These are phyloP conservation scores for Aspergillus proliferans DNA, from an alignment of 2,329 filamentous ascomycete species.

Conservation along the genomic window DNA sequence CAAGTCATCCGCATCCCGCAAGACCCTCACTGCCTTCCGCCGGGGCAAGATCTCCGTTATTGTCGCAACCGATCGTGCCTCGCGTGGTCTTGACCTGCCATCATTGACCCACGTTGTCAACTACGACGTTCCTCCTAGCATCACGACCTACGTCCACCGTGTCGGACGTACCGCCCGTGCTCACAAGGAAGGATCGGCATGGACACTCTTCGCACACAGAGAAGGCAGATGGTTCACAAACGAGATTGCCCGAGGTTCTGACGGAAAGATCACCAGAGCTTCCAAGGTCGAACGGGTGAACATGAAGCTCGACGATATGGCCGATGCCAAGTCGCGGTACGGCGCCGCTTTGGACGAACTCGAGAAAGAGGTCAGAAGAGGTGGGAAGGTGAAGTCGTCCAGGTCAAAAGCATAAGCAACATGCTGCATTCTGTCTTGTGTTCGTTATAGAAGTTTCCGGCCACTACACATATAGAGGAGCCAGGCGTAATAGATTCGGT, in stretches of 20 bases:
- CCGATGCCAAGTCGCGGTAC: constrained; percentile 27
- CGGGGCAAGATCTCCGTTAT: constrained; percentile 62
- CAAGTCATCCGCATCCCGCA: constrained; percentile 63
- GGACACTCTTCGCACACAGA: constrained; percentile 75
- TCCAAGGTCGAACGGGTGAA: constrained; percentile 24
- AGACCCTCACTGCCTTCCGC: constrained; percentile 62
- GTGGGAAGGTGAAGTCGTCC: constrained; percentile 7
- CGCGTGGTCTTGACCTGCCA: constrained; percentile 78
- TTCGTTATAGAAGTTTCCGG: no score
- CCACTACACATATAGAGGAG: no score
- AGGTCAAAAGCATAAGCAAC: constrained; percentile 1
- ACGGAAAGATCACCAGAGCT: constrained; percentile 28
- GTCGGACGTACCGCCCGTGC: constrained; percentile 87
- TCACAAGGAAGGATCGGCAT: constrained; percentile 67
- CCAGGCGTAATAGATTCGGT: no score
- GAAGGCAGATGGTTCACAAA: constrained; percentile 93
- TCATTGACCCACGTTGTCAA: constrained; percentile 80
- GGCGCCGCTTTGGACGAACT: constrained; percentile 29
- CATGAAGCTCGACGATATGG: constrained; percentile 23
- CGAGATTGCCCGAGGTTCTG: constrained; percentile 56
- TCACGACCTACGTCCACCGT: constrained; percentile 82
- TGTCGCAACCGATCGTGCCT: constrained; percentile 87
- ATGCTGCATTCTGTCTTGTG: no score
- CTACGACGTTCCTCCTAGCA: constrained; percentile 79
- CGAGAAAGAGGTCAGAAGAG: constrained; percentile 30